phyloP scores from a whole-genome alignment of 306 rosid genomes.

The Rubus idaeus region DNA sequence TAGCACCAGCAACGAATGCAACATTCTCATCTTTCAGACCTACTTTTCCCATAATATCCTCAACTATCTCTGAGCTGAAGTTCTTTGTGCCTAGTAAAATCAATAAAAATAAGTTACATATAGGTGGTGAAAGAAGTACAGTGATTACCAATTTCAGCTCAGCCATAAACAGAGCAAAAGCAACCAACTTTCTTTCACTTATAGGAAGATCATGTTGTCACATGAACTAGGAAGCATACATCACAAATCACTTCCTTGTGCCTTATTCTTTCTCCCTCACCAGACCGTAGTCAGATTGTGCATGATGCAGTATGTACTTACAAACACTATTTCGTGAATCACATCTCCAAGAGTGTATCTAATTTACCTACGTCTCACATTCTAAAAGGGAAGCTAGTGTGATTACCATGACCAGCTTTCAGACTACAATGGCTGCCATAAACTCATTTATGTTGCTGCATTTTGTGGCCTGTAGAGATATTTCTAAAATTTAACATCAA shows the following conservation, averaged over 20 bases:
- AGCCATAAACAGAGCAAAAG: no score
- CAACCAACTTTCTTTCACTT: no score
- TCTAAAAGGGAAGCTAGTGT: not conserved
- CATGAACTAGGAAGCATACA: not conserved
- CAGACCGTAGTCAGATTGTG: not conserved
- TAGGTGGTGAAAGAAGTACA: not conserved
- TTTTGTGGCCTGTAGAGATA: not conserved
- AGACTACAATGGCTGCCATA: not conserved
- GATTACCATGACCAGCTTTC: not conserved
- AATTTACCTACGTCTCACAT: not conserved
- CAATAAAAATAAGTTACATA: conserved; percentile 23
- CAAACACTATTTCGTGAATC: not conserved
- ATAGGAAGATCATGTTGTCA: not conserved
- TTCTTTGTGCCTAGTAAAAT: conserved; percentile 50
- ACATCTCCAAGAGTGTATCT: no score
- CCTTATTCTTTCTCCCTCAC: not conserved
- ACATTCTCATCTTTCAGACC: conserved; percentile 61
- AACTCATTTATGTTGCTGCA: not conserved
- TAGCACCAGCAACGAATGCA: conserved; percentile 98
- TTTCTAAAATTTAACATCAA: not conserved
- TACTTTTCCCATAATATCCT: conserved; percentile 41
- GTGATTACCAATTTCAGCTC: not conserved
- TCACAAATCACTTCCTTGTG: conserved; percentile 1
- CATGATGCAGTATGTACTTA: not conserved
- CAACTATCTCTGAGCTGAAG: conserved; percentile 35